These are phyloP conservation scores for Lachnellula occidentalis DNA, from an alignment of 2,329 filamentous ascomycete species.

Conservation along the genomic window DNA sequence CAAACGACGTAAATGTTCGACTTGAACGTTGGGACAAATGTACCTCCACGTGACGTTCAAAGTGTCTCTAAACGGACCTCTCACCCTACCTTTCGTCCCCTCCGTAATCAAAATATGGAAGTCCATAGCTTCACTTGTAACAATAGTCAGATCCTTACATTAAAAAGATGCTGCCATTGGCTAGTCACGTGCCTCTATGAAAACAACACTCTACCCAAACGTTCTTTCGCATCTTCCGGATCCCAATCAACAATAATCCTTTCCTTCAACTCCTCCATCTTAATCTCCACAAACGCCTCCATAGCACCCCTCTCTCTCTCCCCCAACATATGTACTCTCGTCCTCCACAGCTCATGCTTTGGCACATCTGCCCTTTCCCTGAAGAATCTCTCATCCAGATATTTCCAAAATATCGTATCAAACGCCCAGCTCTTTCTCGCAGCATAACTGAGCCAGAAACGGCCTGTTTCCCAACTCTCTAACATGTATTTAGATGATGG, in stretches of 20 bases:
- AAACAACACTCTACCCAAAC: not conserved
- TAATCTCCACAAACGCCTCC: not conserved
- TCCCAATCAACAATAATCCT: not conserved
- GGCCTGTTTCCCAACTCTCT: not conserved
- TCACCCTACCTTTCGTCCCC: too few species aligned
- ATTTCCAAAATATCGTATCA: not conserved
- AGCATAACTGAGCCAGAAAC: not conserved
- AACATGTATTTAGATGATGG: not conserved
- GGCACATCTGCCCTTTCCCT: not conserved
- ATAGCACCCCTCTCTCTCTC: not conserved
- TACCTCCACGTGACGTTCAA: too few species aligned
- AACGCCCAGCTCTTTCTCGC: not conserved
- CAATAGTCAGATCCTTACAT: too few species aligned
- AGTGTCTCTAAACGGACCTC: too few species aligned
- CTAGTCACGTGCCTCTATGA: too few species aligned
- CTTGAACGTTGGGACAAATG: too few species aligned
- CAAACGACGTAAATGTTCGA: too few species aligned
- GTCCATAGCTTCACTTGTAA: too few species aligned
- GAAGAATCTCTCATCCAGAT: not conserved
- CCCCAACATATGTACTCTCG: not conserved
- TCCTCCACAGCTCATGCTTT: not conserved
- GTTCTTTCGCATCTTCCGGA: not conserved
- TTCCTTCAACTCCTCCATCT: not conserved
- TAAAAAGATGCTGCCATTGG: too few species aligned
- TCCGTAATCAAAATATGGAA: too few species aligned